These are phyloP conservation scores for Monosporozyma yasuniensis DNA, from an alignment of 805 yeast species.

Conservation along the genomic window DNA sequence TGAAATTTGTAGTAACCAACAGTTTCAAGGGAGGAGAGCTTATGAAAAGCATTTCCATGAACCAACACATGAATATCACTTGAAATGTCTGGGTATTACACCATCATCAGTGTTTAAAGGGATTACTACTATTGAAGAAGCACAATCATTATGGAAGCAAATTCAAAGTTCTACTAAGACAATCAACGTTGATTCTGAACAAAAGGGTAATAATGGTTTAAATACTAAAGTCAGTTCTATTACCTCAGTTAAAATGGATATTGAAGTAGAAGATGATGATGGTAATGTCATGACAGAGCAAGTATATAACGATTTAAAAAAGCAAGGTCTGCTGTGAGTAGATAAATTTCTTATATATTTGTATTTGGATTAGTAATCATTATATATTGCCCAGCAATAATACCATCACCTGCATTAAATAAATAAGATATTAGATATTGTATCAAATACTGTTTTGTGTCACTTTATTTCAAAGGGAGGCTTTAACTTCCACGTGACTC, in stretches of 20 bases:
- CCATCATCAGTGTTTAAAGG: conserved; percentile 49
- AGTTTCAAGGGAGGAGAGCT: conserved; percentile 62
- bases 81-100: conserved; percentile 63
- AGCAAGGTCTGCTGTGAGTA: conserved; percentile 68
- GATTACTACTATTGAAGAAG: conserved; percentile 61
- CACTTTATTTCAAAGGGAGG: background rate
- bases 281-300: conserved; percentile 87
- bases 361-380: background rate
- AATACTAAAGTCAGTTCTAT: background rate
- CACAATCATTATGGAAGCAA: conserved; percentile 45
- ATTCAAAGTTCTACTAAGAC: conserved; percentile 13
- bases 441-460: background rate
- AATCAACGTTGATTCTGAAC: background rate
- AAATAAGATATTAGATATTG: background rate
- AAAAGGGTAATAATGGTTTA: conserved; percentile 8
- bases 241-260: conserved; percentile 36
- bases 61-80: conserved; percentile 60
- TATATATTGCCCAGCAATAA: background rate
- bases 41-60: conserved; percentile 73
- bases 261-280: conserved; percentile 84
- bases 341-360: background rate
- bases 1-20: conserved; percentile 75
- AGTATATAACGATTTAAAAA: conserved; percentile 76
- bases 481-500: background rate
- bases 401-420: background rate